Evolutionary conservation across 2,329 filamentous ascomycete species (phyloP).

Genomic region (Fusarium citri): DNA sequence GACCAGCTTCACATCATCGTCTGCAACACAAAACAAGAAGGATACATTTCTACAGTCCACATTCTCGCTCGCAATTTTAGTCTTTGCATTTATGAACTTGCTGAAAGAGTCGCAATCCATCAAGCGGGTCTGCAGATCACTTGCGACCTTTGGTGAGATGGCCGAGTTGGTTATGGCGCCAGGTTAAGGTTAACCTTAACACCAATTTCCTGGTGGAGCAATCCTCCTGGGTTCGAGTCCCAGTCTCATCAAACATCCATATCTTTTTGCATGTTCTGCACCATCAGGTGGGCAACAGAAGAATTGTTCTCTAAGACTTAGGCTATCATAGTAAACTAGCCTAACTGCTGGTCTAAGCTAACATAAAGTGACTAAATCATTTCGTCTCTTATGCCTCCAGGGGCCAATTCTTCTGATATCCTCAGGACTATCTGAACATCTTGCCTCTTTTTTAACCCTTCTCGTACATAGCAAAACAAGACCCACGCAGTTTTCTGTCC

Average conservation of each 20-base stretch:
- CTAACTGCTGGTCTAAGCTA: no score
- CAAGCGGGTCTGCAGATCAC: constrained; percentile 12
- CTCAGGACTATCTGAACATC: no score
- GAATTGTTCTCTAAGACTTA: no score
- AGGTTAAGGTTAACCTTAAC: constrained; percentile 41
- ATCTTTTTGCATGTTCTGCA: background rate
- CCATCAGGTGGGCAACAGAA: no score
- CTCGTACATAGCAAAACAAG: no score
- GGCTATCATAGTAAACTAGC: no score
- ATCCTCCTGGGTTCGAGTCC: constrained; percentile 47
- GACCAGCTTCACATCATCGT: background rate
- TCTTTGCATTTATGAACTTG: background rate
- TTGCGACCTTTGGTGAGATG: constrained; percentile 34
- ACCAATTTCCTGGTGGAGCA: constrained; percentile 44
- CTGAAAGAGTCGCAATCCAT: rapidly evolving
- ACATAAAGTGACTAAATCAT: no score
- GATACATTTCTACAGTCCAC: background rate
- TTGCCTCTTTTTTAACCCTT: no score
- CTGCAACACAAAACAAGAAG: background rate
- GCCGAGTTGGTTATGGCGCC: constrained; percentile 44
- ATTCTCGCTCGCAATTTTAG: background rate
- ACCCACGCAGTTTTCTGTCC: no score
- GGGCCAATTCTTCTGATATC: no score
- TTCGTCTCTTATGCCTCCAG: no score
- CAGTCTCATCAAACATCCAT: constrained; percentile 40